Percentiles rank a stretch among this genome's conserved stretches.
Evolutionary conservation across 2,329 filamentous ascomycete genomes (phyloP).

Genomic region (Aspergillus fumigatiaffinis): DNA sequence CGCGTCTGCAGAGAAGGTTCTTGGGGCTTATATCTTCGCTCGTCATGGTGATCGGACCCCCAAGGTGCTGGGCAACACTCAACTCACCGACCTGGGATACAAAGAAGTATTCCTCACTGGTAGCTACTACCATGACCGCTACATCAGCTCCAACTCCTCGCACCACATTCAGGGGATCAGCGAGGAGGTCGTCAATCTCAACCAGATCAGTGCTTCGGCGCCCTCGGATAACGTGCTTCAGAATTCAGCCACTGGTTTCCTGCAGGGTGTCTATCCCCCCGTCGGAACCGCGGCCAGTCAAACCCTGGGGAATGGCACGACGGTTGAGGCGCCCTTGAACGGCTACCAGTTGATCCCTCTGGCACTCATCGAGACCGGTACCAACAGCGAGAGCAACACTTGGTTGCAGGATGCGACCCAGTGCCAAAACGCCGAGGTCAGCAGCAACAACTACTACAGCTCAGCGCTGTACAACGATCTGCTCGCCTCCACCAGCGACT

Average conservation of each 20-base stretch:
- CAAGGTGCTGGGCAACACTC: conserved; percentile 67
- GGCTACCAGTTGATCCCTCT: conserved; percentile 85
- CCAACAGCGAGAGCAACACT: conserved; percentile 55
- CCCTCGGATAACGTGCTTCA: conserved; percentile 75
- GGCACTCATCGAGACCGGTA: conserved; percentile 55
- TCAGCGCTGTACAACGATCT: conserved; percentile 48
- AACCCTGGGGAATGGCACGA: conserved; percentile 67
- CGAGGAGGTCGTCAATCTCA: conserved; percentile 60
- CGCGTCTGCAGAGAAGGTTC: conserved; percentile 59
- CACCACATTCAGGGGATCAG: conserved; percentile 64
- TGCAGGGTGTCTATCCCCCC: conserved; percentile 84
- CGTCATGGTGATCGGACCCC: conserved; percentile 85
- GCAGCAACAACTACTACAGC: conserved; percentile 57
- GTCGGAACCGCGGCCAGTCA: conserved; percentile 55
- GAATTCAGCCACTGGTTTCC: conserved; percentile 72
- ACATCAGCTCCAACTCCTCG: conserved; percentile 60
- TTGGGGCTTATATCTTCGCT: conserved; percentile 83
- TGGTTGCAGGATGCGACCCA: conserved; percentile 58
- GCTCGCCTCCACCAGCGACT: conserved; percentile 47
- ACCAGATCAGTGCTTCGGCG: conserved; percentile 68
- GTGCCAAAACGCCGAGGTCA: conserved; percentile 53
- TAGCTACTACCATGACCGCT: conserved; percentile 70
- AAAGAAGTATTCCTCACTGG: conserved; percentile 69
- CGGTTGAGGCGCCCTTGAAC: conserved; percentile 63
- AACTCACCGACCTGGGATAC: conserved; percentile 76